Conservation (phyloP, 2,329 filamentous ascomycete genomes). For the Didymella exigua region DNA sequence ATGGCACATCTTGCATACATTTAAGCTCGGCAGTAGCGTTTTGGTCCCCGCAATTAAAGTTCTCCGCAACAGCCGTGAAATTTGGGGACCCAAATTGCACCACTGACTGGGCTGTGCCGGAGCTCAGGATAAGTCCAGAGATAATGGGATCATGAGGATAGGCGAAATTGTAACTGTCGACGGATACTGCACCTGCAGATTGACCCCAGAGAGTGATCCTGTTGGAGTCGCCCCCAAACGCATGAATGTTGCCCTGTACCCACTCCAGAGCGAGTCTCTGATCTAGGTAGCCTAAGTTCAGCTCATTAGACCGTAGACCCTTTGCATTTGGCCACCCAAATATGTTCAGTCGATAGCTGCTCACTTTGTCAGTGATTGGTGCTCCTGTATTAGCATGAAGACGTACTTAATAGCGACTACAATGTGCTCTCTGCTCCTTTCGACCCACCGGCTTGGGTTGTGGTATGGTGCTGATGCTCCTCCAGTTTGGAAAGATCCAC, state of each 20-base stretch:
- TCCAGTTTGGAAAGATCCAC: constrained; percentile 54
- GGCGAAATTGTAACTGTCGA: constrained; percentile 58
- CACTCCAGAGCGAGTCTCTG: constrained; percentile 48
- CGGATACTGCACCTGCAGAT: constrained; percentile 46
- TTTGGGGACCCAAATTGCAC: constrained; percentile 32
- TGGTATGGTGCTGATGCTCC: constrained; percentile 52
- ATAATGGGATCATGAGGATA: constrained; percentile 56
- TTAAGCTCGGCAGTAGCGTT: constrained; percentile 17
- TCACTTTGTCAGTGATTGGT: background rate
- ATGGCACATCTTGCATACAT: background rate
- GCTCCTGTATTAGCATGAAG: background rate
- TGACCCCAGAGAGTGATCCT: constrained; percentile 50
- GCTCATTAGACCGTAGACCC: constrained; percentile 29
- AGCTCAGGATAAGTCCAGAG: constrained; percentile 30
- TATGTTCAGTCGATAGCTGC: constrained; percentile 47
- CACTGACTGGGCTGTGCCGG: constrained; percentile 23
- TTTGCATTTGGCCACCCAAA: constrained; percentile 49
- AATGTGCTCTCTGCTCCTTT: constrained; percentile 45
- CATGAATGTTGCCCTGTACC: constrained; percentile 48
- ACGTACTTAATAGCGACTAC: constrained; percentile 41
- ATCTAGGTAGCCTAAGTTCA: constrained; percentile 50
- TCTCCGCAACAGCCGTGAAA: constrained; percentile 47
- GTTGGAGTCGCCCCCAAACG: constrained; percentile 41
- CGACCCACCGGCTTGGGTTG: constrained; percentile 32
- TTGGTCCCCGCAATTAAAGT: constrained; percentile 39